Conservation (phyloP, 768 basidiomycete genomes). For the Sporobolomyces pararoseus region DNA sequence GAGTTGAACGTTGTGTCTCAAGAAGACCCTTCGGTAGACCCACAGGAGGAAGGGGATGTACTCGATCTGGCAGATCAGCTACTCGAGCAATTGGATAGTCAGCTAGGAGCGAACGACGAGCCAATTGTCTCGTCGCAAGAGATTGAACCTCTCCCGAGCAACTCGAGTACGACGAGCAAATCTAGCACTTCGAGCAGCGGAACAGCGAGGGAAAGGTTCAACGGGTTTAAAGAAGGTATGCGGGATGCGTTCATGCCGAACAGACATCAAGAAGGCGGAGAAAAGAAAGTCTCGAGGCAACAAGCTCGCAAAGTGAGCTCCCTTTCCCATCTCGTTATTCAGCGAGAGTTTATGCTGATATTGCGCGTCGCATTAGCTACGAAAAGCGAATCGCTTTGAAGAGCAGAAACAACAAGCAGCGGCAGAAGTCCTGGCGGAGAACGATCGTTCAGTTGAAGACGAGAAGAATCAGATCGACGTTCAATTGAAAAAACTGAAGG, state of each 20-base stretch:
- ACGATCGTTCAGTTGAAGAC: slow-evolving; percentile 61
- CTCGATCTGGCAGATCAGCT: slow-evolving; percentile 70
- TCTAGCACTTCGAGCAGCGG: slow-evolving; percentile 9
- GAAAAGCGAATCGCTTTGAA: slow-evolving; percentile 56
- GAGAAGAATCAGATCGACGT: slow-evolving; percentile 64
- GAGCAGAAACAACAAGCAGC: slow-evolving; percentile 63
- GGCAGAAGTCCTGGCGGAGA: slow-evolving; percentile 64
- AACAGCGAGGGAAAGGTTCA: slow-evolving; percentile 8
- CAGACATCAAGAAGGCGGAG: slow-evolving; percentile 8
- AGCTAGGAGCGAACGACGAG: slow-evolving; percentile 53
- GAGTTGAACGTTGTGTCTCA: slow-evolving; percentile 25
- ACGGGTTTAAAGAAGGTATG: slow-evolving; percentile 33
- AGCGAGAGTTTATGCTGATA: neutral
- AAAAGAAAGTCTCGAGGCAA: slow-evolving; percentile 29
- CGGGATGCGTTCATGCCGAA: slow-evolving; percentile 20
- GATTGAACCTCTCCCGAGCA: slow-evolving; percentile 49
- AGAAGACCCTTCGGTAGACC: neutral
- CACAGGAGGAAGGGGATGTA: slow-evolving; percentile 50
- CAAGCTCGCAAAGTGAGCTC: slow-evolving; percentile 32
- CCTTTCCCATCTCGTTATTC: neutral
- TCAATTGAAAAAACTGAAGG: slow-evolving; percentile 57
- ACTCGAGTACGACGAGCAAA: slow-evolving; percentile 46
- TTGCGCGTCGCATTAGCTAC: slow-evolving; percentile 33
- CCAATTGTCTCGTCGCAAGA: slow-evolving; percentile 57
- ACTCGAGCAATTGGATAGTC: slow-evolving; percentile 64